Evolutionary conservation across 2,329 filamentous ascomycete genomes (phyloP), one percentile per base, ranked within the genome.

Genomic region (Akanthomyces lecanii): DNA sequence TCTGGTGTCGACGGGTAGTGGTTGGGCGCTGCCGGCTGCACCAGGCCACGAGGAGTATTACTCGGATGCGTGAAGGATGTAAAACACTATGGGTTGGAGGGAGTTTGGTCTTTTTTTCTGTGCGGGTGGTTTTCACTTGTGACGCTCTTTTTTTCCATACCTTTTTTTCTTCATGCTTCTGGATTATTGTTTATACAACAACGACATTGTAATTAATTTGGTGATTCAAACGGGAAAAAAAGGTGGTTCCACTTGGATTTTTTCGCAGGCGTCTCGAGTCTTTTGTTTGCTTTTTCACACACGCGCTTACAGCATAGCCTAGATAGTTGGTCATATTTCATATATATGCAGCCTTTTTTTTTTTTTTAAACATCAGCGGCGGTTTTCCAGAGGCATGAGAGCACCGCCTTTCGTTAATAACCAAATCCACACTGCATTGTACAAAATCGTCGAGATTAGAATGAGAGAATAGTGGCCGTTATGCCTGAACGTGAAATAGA

Each of bases 21-120:
- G 73, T 66, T 84, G 81, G 79, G 74, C 78, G 50, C 71, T 70
- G 67, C 75, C 76, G 61, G 74, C 72, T 63, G 71, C 72, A 48
- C 70, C 58, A 18, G 63, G 58, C 7, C 79, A 81, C 54, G 82
- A 85, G 42, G 82, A 84, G 64, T 85, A 84, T 68, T 83, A 81
- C 69, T 82, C 81, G 51, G 82, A 85, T 67, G 78, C 75, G 64
- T 85, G 69, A 33, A 36, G 21, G 2, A 51, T 59, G 23, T 28
- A 40, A 23, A 38, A 51, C 18, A 48, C 51, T 30, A 18, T 45
- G 38, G 38, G 18, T 28, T 8, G 47, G 33, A 18, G n/a, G 45
- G 16, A 52, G n/a, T 50, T 42, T 52, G 10, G 10, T 57, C n/a
- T 55, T 12, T 42, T 38, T 42, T 54, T 63, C 40, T 62, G 61